Conservation (phyloP, 129 eudicot genomes). For the Kitagawia praeruptora region DNA sequence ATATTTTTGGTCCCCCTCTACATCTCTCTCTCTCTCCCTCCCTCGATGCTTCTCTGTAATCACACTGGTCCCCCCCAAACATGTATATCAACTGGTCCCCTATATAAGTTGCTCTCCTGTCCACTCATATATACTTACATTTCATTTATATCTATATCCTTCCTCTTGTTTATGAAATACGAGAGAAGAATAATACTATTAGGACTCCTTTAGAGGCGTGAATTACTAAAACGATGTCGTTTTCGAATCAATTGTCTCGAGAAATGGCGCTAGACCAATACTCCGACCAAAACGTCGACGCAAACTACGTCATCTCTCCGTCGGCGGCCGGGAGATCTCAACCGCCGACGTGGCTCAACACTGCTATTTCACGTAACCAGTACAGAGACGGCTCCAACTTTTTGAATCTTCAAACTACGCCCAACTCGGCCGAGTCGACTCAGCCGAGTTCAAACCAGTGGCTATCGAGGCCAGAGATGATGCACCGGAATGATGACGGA, state of each 20-base stretch:
- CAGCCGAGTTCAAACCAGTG: conserved; percentile 38
- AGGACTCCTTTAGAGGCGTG: not conserved
- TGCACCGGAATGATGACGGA: conserved; percentile 20
- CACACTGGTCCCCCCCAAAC: conserved; percentile 4
- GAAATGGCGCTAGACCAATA: conserved; percentile 56
- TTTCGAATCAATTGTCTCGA: conserved; percentile 48
- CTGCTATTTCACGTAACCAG: conserved; percentile 50
- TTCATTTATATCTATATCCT: not conserved
- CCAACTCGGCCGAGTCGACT: conserved; percentile 25
- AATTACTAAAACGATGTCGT: conserved; percentile 21
- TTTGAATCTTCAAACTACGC: conserved; percentile 40
- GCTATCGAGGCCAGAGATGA: conserved; percentile 49
- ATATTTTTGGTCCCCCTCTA: not conserved
- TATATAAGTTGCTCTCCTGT: not conserved
- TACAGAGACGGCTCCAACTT: conserved; percentile 27
- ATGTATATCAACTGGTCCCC: conserved; percentile 5
- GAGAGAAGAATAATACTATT: too few relatives aligned
- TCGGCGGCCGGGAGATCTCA: conserved; percentile 21
- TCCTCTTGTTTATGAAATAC: too few relatives aligned
- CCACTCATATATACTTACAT: not conserved
- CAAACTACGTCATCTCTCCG: conserved; percentile 19
- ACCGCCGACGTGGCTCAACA: conserved; percentile 51
- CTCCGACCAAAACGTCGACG: conserved; percentile 26
- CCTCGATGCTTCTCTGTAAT: not conserved
- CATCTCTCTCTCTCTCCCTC: not conserved